These are phyloP conservation scores for Auricularia cornea DNA, from an alignment of 768 basidiomycete genomes.

Conservation along the genomic window DNA sequence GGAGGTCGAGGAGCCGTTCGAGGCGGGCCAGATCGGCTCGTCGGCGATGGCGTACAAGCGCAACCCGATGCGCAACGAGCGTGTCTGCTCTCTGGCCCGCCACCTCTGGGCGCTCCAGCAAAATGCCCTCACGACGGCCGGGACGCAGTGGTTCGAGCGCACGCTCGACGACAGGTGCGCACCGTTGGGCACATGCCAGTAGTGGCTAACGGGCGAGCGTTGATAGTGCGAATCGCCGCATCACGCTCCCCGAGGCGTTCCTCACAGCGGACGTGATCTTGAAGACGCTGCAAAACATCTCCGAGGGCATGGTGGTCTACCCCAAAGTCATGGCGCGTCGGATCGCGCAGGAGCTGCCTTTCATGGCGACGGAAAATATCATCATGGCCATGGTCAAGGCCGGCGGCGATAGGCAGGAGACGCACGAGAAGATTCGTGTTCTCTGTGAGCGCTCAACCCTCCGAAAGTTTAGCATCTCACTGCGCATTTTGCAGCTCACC, in stretches of 20 bases:
- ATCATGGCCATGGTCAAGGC: conserved; percentile 98
- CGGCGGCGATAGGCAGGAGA: conserved; percentile 92
- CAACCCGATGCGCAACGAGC: conserved; percentile 98
- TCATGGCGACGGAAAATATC: conserved; percentile 99
- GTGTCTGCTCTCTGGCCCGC: conserved; percentile 91
- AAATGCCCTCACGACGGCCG: conserved; percentile 90
- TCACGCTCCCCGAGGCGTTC: conserved; percentile 95
- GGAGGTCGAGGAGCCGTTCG: conserved; percentile 98
- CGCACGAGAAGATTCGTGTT: conserved; percentile 90
- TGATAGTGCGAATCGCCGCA: conserved; percentile 84
- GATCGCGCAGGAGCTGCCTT: conserved; percentile 91
- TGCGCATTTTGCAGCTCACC: conserved; percentile 43
- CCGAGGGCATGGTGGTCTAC: conserved; percentile 98
- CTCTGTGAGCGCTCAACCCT: conserved; percentile 15
- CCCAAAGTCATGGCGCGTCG: conserved; percentile 90
- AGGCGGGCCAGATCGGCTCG: conserved; percentile 95
- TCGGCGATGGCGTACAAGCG: conserved; percentile 99
- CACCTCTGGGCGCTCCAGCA: conserved; percentile 95
- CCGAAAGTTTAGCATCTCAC: background rate
- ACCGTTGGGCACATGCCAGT: background rate
- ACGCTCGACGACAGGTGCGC: conserved; percentile 88
- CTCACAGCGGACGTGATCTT: conserved; percentile 94
- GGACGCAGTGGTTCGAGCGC: conserved; percentile 97
- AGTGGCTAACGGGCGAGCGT: conserved; percentile 1
- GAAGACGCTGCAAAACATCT: conserved; percentile 91